Percentiles rank a stretch among this genome's conserved stretches.
Evolutionary conservation across 257 asterid genomes (phyloP).

Genomic region (Lycium barbarum): DNA sequence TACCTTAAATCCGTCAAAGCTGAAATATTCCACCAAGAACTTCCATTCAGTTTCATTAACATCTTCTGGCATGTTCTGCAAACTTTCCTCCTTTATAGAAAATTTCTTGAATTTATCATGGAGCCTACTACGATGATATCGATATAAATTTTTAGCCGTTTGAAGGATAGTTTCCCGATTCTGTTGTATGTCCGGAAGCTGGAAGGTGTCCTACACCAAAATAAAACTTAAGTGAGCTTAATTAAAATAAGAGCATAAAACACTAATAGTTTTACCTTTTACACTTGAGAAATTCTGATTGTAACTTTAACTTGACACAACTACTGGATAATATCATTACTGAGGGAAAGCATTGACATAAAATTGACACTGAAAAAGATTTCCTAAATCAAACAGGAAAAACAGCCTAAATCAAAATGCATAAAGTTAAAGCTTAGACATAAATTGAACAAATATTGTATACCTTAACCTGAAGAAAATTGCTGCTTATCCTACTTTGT

Average conservation of each 20-base stretch:
- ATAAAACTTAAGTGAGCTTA: neutral
- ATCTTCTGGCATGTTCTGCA: constrained; percentile 12
- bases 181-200: constrained; percentile 17
- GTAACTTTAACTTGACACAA: no score
- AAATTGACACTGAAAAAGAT: no score
- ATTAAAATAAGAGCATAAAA: no score
- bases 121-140: constrained; percentile 17
- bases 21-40: constrained; percentile 7
- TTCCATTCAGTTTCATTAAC: constrained; percentile 25
- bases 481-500: neutral
- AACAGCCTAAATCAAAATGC: no score
- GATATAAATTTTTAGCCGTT: constrained; percentile 20
- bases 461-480: neutral
- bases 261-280: no score
- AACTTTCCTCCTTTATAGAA: neutral
- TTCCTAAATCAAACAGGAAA: no score
- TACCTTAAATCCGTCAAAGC: constrained; percentile 15
- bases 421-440: neutral
- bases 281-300: no score
- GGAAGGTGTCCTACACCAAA: neutral
- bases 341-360: no score
- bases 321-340: no score
- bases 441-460: neutral
- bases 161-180: constrained; percentile 17
- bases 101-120: constrained; percentile 14